Evolutionary conservation across 768 basidiomycete genomes (phyloP).

Genomic region (Termitomyces bulborhizus): DNA sequence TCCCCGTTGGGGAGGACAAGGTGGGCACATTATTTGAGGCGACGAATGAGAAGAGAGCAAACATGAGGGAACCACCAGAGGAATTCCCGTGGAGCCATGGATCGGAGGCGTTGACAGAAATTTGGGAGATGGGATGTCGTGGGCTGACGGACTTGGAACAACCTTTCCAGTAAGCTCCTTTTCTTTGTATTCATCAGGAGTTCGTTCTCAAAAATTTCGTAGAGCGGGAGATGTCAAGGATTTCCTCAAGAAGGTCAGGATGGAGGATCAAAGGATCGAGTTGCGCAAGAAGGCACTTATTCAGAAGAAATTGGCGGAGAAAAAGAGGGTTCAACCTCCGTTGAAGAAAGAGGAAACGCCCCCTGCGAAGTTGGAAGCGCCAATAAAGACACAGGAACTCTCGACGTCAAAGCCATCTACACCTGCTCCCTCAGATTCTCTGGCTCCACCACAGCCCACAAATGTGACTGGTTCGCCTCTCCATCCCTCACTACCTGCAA

Average conservation of each 20-base stretch:
- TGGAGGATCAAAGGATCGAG: slow-evolving; percentile 58
- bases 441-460: slow-evolving; percentile 24
- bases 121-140: slow-evolving; percentile 79
- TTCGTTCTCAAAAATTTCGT: slow-evolving; percentile 1
- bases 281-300: slow-evolving; percentile 35
- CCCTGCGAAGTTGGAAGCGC: slow-evolving; percentile 11
- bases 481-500: slow-evolving; percentile 69
- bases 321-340: slow-evolving; percentile 15
- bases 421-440: slow-evolving; percentile 13
- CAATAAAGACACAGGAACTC: slow-evolving; percentile 13
- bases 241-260: slow-evolving; percentile 65
- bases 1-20: slow-evolving; percentile 39
- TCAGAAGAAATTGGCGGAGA: slow-evolving; percentile 20
- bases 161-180: slow-evolving; percentile 52
- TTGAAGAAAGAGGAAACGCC: slow-evolving; percentile 9
- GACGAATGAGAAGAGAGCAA: slow-evolving; percentile 43
- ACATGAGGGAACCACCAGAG: slow-evolving; percentile 50
- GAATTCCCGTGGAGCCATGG: slow-evolving; percentile 66
- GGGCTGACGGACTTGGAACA: slow-evolving; percentile 55
- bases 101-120: slow-evolving; percentile 66
- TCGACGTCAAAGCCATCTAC: slow-evolving; percentile 9
- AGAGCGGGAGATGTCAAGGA: slow-evolving; percentile 73
- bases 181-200: not conserved
- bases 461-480: slow-evolving; percentile 35
- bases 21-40: slow-evolving; percentile 54